Base-by-base conservation (phyloP, 78 protist genomes). In the Dictyostelium citrinum region DNA sequence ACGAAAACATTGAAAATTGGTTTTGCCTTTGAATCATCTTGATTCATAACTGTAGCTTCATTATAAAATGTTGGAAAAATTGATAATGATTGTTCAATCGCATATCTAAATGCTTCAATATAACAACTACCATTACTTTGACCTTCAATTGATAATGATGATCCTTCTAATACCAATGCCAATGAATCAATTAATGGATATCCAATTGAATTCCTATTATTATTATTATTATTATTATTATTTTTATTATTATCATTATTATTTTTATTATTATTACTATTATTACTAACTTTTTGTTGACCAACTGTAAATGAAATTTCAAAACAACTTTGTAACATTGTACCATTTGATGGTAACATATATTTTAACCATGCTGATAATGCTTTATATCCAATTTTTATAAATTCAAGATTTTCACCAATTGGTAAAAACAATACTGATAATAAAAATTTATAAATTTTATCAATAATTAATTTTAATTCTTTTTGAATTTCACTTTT, bases 1-100 rank as follows among this genome's bases (percentile, higher is more conserved):
- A 88, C 72, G 68, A 88, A 78, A 5, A 76, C 45, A 74, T 88
- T 67, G 72, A 78, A 88, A 8, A 88, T 76, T 17, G 93, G 31
- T 35, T 67, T 78, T 0, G 85, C 81, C 16, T 46, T 41, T 11
- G 11, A 11, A 11, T 31, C 41, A 27, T 88, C 81, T 3, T 78
- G 39, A 12, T 67, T 74, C 5, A 43, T 7, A 5, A 76, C 22
- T 0, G 64, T 20, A 1, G 85, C 93, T 22, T 68, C n/a, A 39
- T 24, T 39, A 45, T 64, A 88, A 29, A 72, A 58, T 49, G 43
- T 60, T 58, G 86, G 81, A 33, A 88, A 22, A 5, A 55, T 35
- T 0, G 61, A 14, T 16, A 55, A 33, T 20, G 84, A 49, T 14
- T 31, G 27, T 20, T 80, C 72, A 24, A 80, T 43, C 1, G 84